Evolutionary conservation across 2,329 filamentous ascomycete genomes (phyloP).

Genomic region (Blastomyces gilchristii): DNA sequence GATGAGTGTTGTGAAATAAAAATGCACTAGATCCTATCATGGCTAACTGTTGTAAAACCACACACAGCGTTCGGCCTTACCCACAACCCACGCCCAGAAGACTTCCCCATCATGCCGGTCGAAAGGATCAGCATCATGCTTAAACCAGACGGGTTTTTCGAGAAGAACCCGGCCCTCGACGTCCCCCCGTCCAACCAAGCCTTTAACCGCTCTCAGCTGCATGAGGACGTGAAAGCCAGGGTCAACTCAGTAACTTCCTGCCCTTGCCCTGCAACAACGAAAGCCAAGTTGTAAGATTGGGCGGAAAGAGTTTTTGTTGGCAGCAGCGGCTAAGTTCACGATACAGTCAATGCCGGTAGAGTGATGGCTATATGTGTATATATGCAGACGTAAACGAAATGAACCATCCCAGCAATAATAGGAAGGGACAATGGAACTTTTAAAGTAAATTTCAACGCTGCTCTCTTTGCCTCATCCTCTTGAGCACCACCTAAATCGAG

Average conservation of each 20-base stretch:
- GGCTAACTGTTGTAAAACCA: not conserved
- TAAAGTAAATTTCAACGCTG: not conserved
- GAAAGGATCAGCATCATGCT: slow-evolving; percentile 2
- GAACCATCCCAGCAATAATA: not conserved
- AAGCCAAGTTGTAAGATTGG: not conserved
- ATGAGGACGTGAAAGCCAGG: not conserved
- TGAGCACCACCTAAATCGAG: too few relatives aligned
- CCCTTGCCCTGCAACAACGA: not conserved
- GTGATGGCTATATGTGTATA: not conserved
- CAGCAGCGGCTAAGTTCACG: not conserved
- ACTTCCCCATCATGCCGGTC: slow-evolving; percentile 57
- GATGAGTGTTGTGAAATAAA: not conserved
- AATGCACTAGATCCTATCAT: not conserved
- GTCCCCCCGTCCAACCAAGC: slow-evolving; percentile 30
- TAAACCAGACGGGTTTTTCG: slow-evolving; percentile 44
- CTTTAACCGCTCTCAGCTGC: not conserved
- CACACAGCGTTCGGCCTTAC: slow-evolving; percentile 45
- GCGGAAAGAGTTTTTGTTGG: not conserved
- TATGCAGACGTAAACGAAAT: not conserved
- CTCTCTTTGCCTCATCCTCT: too few relatives aligned
- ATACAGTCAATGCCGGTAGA: not conserved
- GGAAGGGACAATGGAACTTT: not conserved
- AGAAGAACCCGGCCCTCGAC: slow-evolving; percentile 42
- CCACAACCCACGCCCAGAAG: slow-evolving; percentile 54
- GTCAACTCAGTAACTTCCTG: not conserved